Evolutionary conservation across 2,329 filamentous ascomycete species (phyloP).

Genomic region (Thielaviopsis punctulata): DNA sequence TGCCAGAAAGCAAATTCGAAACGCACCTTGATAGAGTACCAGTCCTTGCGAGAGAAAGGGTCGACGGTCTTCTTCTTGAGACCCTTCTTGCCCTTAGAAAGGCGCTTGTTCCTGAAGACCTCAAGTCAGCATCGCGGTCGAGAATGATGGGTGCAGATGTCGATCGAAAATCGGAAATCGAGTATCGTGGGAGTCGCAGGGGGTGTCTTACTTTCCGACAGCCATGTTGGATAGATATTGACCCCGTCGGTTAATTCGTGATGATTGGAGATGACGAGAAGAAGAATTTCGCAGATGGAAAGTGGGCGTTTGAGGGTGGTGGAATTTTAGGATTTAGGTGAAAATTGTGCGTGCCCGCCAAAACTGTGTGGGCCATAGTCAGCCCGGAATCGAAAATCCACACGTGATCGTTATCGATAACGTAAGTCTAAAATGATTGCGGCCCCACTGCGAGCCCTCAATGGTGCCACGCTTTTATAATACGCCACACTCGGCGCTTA

Average conservation of each 20-base stretch:
- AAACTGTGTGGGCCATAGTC: constrained; percentile 10
- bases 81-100: constrained; percentile 99
- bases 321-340: constrained; percentile 11
- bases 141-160: background rate
- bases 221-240: constrained; percentile 38
- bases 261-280: constrained; percentile 18
- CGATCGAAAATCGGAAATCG: background rate
- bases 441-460: constrained; percentile 8
- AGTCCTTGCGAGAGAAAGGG: constrained; percentile 97
- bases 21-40: constrained; percentile 87
- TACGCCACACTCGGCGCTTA: constrained; percentile 23
- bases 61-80: constrained; percentile 98
- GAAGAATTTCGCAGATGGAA: constrained; percentile 11
- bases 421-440: background rate
- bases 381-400: constrained; percentile 1
- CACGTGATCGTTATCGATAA: constrained; percentile 12
- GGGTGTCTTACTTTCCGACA: constrained; percentile 38
- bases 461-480: constrained; percentile 22
- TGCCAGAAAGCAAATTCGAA: background rate
- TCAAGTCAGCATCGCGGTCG: constrained; percentile 14
- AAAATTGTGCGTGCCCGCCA: constrained; percentile 11
- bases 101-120: constrained; percentile 80
- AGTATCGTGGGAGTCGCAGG: background rate
- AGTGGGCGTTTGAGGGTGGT: constrained; percentile 12
- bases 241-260: constrained; percentile 27